Percentiles rank a stretch among this genome's conserved stretches.
phyloP scores from a whole-genome alignment of 2,329 filamentous ascomycete genomes.

The Alternaria alternata region DNA sequence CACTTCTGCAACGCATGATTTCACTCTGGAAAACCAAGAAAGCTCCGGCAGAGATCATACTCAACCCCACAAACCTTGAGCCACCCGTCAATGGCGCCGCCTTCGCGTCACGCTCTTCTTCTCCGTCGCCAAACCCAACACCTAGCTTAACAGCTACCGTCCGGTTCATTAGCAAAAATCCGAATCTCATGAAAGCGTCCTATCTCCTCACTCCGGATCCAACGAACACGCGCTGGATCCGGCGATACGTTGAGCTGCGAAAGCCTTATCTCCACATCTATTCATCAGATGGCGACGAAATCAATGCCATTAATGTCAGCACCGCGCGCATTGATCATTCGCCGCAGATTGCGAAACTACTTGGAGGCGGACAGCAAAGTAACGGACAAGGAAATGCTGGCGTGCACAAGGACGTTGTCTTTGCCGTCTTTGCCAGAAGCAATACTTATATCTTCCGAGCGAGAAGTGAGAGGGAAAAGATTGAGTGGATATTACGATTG shows the following conservation, averaged over 20 bases:
- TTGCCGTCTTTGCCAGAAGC: constrained; percentile 91
- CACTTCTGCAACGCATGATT: constrained; percentile 63
- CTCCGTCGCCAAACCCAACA: constrained; percentile 50
- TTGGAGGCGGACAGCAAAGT: constrained; percentile 56
- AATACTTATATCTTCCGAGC: constrained; percentile 96
- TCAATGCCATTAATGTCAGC: constrained; percentile 85
- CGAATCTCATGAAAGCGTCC: constrained; percentile 77
- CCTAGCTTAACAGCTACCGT: constrained; percentile 79
- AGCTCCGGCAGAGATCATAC: constrained; percentile 55
- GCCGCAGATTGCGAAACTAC: constrained; percentile 82
- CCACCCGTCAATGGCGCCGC: constrained; percentile 71
- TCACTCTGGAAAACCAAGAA: constrained; percentile 67
- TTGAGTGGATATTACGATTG: constrained; percentile 95
- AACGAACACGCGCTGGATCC: constrained; percentile 84
- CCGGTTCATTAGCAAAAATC: constrained; percentile 79
- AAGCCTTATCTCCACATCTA: constrained; percentile 93
- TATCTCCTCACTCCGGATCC: constrained; percentile 87
- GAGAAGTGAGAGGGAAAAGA: constrained; percentile 87
- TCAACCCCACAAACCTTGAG: constrained; percentile 64
- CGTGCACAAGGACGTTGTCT: constrained; percentile 69
- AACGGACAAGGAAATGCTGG: constrained; percentile 15
- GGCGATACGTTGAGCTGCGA: constrained; percentile 90
- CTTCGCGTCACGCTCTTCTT: constrained; percentile 50
- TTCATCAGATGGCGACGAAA: constrained; percentile 85
- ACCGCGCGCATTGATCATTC: constrained; percentile 93